Evolutionary conservation across 768 basidiomycete genomes (phyloP).

Genomic region (Galerina marginata): DNA sequence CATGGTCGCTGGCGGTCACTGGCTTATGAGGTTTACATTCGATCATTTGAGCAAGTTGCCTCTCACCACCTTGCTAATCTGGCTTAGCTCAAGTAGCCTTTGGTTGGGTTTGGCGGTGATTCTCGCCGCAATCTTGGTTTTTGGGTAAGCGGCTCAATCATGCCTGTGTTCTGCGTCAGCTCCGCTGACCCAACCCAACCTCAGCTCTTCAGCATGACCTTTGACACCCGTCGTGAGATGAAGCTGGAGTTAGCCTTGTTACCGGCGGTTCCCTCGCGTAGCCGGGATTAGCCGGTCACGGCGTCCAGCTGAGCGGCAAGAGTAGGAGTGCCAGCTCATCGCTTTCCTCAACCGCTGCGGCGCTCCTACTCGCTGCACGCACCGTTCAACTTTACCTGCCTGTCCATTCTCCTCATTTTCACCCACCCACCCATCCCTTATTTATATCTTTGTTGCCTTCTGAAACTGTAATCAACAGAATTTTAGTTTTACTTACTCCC

Average conservation of each 20-base stretch:
- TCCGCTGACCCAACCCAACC: not conserved
- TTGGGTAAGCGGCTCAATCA: not conserved
- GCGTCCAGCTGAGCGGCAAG: conserved; percentile 15
- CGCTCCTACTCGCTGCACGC: not conserved
- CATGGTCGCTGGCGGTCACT: conserved; percentile 44
- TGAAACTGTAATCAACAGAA: too few species aligned
- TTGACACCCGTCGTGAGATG: not conserved
- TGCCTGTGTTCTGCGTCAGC: not conserved
- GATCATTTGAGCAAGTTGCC: conserved; percentile 39
- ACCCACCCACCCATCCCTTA: too few species aligned
- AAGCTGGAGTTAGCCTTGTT: conserved; percentile 8
- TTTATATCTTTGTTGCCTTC: too few species aligned
- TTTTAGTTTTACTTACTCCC: too few species aligned
- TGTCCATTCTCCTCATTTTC: not conserved
- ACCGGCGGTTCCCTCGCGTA: conserved; percentile 9
- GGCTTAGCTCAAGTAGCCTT: too few species aligned
- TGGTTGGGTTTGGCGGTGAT: not conserved
- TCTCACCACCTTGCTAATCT: conserved; percentile 21
- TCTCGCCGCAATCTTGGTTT: not conserved
- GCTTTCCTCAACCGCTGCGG: not conserved
- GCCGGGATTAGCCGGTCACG: conserved; percentile 15
- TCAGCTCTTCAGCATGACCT: not conserved
- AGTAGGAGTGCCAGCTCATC: conserved; percentile 3
- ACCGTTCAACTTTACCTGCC: not conserved
- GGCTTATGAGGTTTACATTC: conserved; percentile 44